Base-by-base conservation (phyloP, 164 flowering plant genomes). In the Berberis thunbergii region DNA sequence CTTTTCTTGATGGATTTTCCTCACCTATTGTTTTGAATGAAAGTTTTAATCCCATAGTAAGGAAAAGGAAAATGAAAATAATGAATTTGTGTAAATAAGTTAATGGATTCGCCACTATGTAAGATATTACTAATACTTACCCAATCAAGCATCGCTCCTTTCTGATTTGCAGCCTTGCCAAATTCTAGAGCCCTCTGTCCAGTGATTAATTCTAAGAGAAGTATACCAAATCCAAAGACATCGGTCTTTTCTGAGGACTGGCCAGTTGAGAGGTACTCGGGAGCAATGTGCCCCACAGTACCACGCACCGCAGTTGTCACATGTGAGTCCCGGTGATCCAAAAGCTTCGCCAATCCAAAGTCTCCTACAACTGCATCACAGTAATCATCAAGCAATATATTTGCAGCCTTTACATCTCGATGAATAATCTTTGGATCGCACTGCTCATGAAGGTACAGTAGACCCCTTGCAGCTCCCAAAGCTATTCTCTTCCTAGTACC, bases 161-260 rank as follows among this genome's bases (percentile, higher is more conserved):
- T 87, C 83, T 86, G 94, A 64, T 83, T 84, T 41, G 88, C 82
- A 1, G 91, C 85, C 74, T 92, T 92, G 54, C 98, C 92, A 63
- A 87, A 87, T 63, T 91, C 95, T 45, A 89, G 71, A 41, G 96
- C 98, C 75, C 87, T 80, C 65, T 82, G 91, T 38, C 98, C 98
- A 6, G 96, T 87, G 73, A 89, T 83, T 42, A 92, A 66, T 69
- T 92, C 98, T 56, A 92, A 91, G n/a, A 89, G 86, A 26, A 92
- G 96, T 58, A 92, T 86, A 7, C 97, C 97, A 67, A 91, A 91
- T 13, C 97, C 97, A 68, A 87, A 91, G 0, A 88, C 96, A 73
- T 91, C 96, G 3, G 97, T 91, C 76, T 88, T 91, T 73, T 91
- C 97, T 12, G 94, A 91, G 54, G 97, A 91, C 70, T 91, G 97